These are phyloP conservation scores for Yamadazyma dushanensis DNA, from an alignment of 1,139 yeast genomes.

Conservation along the genomic window DNA sequence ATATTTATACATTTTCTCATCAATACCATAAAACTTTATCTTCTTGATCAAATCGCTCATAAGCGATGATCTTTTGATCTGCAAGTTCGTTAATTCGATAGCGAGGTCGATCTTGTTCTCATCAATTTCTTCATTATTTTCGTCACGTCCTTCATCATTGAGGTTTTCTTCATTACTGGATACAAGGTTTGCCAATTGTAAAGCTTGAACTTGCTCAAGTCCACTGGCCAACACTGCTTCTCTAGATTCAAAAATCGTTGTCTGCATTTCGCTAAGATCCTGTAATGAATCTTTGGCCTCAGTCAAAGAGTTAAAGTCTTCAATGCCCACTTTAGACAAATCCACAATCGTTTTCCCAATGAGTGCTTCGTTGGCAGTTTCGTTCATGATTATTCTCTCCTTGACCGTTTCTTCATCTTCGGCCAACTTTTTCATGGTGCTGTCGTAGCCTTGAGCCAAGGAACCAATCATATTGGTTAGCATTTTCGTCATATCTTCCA, in stretches of 20 bases:
- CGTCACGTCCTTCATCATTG: conserved; percentile 4
- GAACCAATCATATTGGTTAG: conserved; percentile 36
- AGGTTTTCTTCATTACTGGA: conserved; percentile 23
- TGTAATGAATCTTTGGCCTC: conserved; percentile 30
- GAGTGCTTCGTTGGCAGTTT: conserved; percentile 21
- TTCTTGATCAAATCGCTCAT: conserved; percentile 39
- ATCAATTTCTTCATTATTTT: conserved; percentile 15
- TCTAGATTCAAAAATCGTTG: conserved; percentile 32
- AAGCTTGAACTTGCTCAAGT: conserved; percentile 33
- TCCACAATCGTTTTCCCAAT: conserved; percentile 17
- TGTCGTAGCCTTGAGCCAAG: conserved; percentile 40
- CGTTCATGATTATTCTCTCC: conserved; percentile 10
- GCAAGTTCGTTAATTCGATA: conserved; percentile 52
- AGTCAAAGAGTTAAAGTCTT: conserved; percentile 23
- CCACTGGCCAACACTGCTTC: conserved; percentile 32
- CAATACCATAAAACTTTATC: conserved; percentile 40
- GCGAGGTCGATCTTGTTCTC: conserved; percentile 25
- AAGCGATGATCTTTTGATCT: conserved; percentile 48
- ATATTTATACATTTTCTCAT: conserved; percentile 72
- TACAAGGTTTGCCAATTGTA: conserved; percentile 29
- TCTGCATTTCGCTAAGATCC: conserved; percentile 21
- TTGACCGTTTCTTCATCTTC: conserved; percentile 18
- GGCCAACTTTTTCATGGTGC: conserved; percentile 24
- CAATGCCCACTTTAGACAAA: conserved; percentile 26
- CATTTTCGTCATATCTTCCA: conserved; percentile 8